Conservation (phyloP, 1,139 yeast species). For the Geotrichum europaeum region DNA sequence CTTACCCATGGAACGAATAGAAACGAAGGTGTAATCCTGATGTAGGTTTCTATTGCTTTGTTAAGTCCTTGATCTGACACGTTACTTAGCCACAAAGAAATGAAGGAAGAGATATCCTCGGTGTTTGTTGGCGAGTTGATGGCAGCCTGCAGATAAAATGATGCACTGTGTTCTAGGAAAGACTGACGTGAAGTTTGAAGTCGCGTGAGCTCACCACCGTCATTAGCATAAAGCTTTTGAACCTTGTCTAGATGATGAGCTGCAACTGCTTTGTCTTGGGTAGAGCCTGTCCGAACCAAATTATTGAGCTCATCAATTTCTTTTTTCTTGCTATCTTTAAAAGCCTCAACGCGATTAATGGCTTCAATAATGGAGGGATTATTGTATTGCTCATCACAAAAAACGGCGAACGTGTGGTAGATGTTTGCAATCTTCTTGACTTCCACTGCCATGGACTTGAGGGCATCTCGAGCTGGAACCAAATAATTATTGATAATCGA, state of each 20-base stretch:
- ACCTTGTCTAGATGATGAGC: conserved; percentile 34
- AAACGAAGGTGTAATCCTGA: conserved; percentile 48
- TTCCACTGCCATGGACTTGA: conserved; percentile 23
- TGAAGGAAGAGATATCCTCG: conserved; percentile 67
- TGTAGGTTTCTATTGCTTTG: conserved; percentile 22
- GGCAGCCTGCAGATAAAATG: conserved; percentile 54
- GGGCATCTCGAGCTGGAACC: conserved; percentile 15
- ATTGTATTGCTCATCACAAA: conserved; percentile 65
- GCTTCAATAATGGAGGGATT: conserved; percentile 43
- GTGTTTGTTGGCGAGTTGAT: conserved; percentile 43
- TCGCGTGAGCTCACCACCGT: conserved; percentile 42
- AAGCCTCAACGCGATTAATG: conserved; percentile 39
- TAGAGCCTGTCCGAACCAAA: conserved; percentile 26
- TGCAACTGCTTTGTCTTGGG: conserved; percentile 23
- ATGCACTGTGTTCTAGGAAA: conserved; percentile 53
- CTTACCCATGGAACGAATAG: conserved; percentile 76
- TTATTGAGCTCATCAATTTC: conserved; percentile 40
- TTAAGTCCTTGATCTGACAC: conserved; percentile 40
- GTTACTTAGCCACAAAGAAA: conserved; percentile 80
- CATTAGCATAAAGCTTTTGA: conserved; percentile 45
- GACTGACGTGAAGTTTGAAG: conserved; percentile 38
- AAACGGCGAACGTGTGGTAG: conserved; percentile 59
- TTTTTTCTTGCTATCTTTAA: conserved; percentile 40
- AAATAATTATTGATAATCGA: conserved; percentile 13
- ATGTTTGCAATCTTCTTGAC: conserved; percentile 38